Base-by-base conservation (phyloP, 2,329 filamentous ascomycete genomes). In the Stenocarpella maydis region DNA sequence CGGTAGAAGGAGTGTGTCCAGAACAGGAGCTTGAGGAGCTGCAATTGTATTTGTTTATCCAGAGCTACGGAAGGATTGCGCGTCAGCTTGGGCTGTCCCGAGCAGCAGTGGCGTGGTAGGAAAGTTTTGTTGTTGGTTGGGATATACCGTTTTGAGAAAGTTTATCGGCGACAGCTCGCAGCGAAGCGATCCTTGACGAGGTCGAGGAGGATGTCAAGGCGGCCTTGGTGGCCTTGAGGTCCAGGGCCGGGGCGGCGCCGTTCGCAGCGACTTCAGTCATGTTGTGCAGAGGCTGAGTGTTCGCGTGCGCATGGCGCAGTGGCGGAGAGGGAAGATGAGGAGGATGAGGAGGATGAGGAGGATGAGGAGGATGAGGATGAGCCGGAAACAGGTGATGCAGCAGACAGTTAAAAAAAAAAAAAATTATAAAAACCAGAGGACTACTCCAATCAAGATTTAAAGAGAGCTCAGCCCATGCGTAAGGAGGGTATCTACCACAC, bases 1-100 rank as follows among this genome's bases (percentile, higher is more conserved):
- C 90, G 83, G 80, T 98, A 99, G 74, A 92, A 89, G 71, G 93
- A 88, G 77, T 98, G 94, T 64, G 95, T 98, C 78, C 90, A 89
- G 82, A 98, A 95, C 39, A 99, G 88, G 41, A 94, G 83, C 71
- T 89, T 86, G 72, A 97, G 82, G 65, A 96, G 79, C 70, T 80
- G 78, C 63, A 84, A 81, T 67, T 88, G 81, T 65, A 86, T 79
- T 54, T 84, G 79, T 78, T 80, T 78, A 69, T 85, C 82, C 75
- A 86, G 78, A 70, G 82, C 86, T 86, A 74, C 49, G 72, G 68
- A 39, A 53, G 70, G 37, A 53, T 60, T 45, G 41, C n/a, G 28
- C 21, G 68, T 73, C 31, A 72, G 68, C 65, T 54, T 60, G 53
- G n/a, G 60, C 58, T 39, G 43, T 28, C 21, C 52, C 26, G 43